A percentile compares a stretch with the other conserved stretches of the same genome.
Conservation (phyloP, 495 filamentous ascomycete species). For the Penicillium robsamsonii region DNA sequence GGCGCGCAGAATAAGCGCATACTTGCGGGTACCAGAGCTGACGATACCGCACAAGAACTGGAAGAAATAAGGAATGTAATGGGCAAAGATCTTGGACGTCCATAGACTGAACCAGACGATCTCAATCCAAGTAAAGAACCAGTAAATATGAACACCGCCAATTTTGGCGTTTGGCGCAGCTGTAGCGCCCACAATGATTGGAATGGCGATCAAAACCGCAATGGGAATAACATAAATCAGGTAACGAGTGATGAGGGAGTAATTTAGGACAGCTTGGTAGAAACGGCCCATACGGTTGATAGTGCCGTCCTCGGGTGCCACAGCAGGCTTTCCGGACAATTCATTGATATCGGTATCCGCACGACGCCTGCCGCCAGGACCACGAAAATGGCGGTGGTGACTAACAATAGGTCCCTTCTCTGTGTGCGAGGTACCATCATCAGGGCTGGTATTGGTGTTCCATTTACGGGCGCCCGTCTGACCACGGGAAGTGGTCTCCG, state of each 20-base stretch:
- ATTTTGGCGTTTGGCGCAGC: constrained; percentile 52
- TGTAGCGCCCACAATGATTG: constrained; percentile 73
- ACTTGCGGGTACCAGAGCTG: constrained; percentile 88
- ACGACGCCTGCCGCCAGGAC: constrained; percentile 48
- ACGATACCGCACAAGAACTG: constrained; percentile 87
- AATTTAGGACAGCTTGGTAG: constrained; percentile 80
- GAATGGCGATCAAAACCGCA: constrained; percentile 69
- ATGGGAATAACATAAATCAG: constrained; percentile 84
- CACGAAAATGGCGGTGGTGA: constrained; percentile 41
- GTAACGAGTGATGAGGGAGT: constrained; percentile 83
- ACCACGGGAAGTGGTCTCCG: constrained; percentile 40
- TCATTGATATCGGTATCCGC: constrained; percentile 41
- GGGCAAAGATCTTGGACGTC: constrained; percentile 79
- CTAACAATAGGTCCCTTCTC: constrained; percentile 51
- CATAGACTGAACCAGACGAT: constrained; percentile 87
- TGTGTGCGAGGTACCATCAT: constrained; percentile 8
- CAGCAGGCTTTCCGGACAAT: constrained; percentile 40
- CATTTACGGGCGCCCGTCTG: constrained; percentile 46
- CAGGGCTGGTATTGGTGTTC: constrained; percentile 27
- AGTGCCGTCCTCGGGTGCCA: constrained; percentile 55
- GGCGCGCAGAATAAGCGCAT: constrained; percentile 74
- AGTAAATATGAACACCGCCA: constrained; percentile 64
- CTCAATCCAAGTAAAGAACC: constrained; percentile 90
- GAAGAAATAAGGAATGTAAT: constrained; percentile 76
- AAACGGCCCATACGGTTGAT: constrained; percentile 82